A percentile compares a stretch with the other conserved stretches of the same genome.
Conservation (phyloP, 495 filamentous ascomycete genomes). For the Haplographium delicatum region DNA sequence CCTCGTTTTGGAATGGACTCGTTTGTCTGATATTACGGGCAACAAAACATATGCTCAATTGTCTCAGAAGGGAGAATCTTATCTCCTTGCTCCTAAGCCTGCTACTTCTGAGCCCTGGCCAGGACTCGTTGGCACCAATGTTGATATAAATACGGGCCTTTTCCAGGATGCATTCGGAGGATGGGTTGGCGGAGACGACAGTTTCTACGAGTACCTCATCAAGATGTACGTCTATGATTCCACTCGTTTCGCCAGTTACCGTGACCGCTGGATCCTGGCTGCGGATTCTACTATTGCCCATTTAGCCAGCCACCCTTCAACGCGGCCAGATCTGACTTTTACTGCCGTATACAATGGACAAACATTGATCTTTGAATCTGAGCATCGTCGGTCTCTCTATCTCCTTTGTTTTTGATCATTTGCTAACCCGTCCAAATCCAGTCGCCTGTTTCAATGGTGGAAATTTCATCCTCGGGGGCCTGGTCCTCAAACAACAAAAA, state of each 20-base stretch:
- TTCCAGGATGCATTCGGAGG: constrained; percentile 65
- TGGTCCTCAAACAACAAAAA: constrained; percentile 54
- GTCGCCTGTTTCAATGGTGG: constrained; percentile 82
- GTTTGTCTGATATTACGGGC: constrained; percentile 70
- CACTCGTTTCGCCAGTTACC: constrained; percentile 54
- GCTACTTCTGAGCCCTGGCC: constrained; percentile 64
- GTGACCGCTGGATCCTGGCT: constrained; percentile 70
- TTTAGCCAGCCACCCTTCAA: constrained; percentile 63
- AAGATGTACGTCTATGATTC: constrained; percentile 90
- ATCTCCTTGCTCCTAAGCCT: constrained; percentile 64
- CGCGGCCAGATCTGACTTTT: constrained; percentile 70
- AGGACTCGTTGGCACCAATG: constrained; percentile 65
- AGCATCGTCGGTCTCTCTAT: constrained; percentile 43
- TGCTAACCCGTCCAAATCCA: background rate
- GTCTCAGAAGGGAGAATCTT: constrained; percentile 63
- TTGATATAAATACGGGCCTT: constrained; percentile 57
- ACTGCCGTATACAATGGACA: constrained; percentile 56
- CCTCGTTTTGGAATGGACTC: constrained; percentile 81
- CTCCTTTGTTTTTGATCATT: background rate
- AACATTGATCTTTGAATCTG: constrained; percentile 43
- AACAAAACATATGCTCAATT: constrained; percentile 60
- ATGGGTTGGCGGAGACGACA: constrained; percentile 79
- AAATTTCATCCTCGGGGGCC: constrained; percentile 81
- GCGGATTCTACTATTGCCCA: constrained; percentile 72
- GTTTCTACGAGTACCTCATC: constrained; percentile 88